Evolutionary conservation across 169 alveolate species (phyloP).

Genomic region (Cryptosporidium sp.): DNA sequence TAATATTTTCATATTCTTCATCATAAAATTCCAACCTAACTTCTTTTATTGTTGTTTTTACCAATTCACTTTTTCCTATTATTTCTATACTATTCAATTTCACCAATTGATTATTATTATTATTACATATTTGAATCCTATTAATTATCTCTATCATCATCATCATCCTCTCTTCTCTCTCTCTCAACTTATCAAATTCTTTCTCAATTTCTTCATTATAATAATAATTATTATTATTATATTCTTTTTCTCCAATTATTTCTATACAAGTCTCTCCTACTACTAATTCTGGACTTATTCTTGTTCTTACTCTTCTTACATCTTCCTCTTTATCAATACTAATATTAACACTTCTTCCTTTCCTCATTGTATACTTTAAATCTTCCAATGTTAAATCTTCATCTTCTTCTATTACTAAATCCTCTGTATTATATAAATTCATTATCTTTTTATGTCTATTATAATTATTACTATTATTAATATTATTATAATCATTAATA

Average conservation of each 20-base stretch:
- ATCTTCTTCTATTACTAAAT: neutral
- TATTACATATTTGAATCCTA: too few species aligned
- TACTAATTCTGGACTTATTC: neutral
- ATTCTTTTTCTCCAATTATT: neutral
- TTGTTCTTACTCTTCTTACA: too few species aligned
- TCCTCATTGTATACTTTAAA: slow-evolving; percentile 27
- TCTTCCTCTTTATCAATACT: neutral
- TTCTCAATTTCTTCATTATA: too few species aligned
- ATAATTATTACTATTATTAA: neutral
- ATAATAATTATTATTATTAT: neutral
- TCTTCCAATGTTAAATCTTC: slow-evolving; percentile 51
- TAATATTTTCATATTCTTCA: slow-evolving; percentile 18
- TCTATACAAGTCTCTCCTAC: neutral
- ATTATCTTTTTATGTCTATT: neutral
- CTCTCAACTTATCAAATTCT: too few species aligned
- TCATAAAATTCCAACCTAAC: slow-evolving; percentile 6
- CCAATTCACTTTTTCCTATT: neutral
- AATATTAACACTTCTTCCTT: neutral
- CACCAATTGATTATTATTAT: neutral
- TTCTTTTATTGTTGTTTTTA: neutral
- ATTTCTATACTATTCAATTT: slow-evolving; percentile 18
- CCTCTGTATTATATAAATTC: neutral
- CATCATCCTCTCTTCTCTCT: too few species aligned
- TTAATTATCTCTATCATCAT: too few species aligned
- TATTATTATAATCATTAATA: neutral